Evolutionary conservation across 2,329 filamentous ascomycete species (phyloP).

Genomic region (Fusarium xylarioides): DNA sequence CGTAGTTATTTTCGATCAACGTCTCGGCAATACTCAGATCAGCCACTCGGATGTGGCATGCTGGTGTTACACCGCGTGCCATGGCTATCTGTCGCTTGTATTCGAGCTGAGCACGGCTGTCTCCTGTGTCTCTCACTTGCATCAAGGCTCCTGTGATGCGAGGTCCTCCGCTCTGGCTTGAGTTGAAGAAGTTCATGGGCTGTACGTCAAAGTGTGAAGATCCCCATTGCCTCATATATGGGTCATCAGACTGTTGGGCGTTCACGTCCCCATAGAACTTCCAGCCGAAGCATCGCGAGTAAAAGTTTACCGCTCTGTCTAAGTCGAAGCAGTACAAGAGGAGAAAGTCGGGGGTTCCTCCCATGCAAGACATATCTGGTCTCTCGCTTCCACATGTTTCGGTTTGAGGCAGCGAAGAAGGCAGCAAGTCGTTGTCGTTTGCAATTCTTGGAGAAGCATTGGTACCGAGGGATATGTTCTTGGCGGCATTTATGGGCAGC

Average conservation of each 20-base stretch:
- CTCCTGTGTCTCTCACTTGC: conserved; percentile 17
- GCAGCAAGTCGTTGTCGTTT: conserved; percentile 12
- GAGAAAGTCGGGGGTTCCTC: conserved; percentile 36
- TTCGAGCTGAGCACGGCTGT: conserved; percentile 23
- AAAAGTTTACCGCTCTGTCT: conserved; percentile 33
- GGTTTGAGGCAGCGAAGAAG: conserved; percentile 15
- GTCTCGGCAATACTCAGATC: conserved; percentile 37
- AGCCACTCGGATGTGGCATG: conserved; percentile 38
- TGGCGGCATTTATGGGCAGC: conserved; percentile 4
- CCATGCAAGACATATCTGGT: conserved; percentile 2
- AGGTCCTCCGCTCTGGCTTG: conserved; percentile 9
- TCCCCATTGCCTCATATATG: conserved; percentile 32
- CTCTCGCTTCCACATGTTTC: conserved; percentile 15
- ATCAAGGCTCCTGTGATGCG: conserved; percentile 35
- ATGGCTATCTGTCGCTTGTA: conserved; percentile 25
- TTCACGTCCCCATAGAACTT: conserved; percentile 37
- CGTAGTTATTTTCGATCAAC: conserved; percentile 32
- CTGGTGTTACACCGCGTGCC: conserved; percentile 21
- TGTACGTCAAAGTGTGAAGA: conserved; percentile 37
- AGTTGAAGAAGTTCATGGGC: conserved; percentile 40
- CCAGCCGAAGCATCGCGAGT: conserved; percentile 40
- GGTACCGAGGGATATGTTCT: conserved; percentile 11
- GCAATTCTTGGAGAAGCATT: conserved; percentile 1
- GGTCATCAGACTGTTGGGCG: conserved; percentile 16
- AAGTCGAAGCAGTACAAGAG: conserved; percentile 39